Conservation (phyloP, 2,329 filamentous ascomycete species). For the Seiridium unicorne region DNA sequence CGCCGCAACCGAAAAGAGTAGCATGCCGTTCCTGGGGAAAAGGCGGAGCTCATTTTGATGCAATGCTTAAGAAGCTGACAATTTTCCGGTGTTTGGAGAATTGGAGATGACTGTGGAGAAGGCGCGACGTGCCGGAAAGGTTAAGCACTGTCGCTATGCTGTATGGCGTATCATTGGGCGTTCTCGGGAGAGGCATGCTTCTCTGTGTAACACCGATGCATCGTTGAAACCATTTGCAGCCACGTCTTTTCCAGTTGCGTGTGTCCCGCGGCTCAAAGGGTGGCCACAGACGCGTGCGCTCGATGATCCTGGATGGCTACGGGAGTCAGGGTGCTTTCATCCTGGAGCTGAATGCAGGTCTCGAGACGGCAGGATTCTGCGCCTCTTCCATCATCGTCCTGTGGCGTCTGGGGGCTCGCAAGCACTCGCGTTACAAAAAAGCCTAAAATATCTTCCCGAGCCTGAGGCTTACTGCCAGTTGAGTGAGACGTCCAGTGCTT, state of each 20-base stretch:
- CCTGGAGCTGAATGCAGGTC: background rate
- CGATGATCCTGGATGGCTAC: background rate
- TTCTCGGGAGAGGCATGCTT: too few relatives aligned
- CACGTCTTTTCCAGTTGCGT: background rate
- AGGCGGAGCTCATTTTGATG: background rate
- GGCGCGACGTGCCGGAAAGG: background rate
- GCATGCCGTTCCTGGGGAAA: background rate
- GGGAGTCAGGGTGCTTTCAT: background rate
- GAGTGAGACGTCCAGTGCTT: too few relatives aligned
- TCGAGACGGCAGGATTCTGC: background rate
- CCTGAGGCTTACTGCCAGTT: background rate
- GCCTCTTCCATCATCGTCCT: background rate
- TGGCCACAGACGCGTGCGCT: background rate
- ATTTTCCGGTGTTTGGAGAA: background rate
- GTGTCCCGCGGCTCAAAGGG: background rate
- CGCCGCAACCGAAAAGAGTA: background rate
- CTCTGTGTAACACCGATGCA: too few relatives aligned
- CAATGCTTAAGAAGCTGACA: background rate
- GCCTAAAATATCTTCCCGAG: background rate
- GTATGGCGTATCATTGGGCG: too few relatives aligned
- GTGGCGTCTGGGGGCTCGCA: background rate
- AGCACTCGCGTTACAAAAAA: background rate
- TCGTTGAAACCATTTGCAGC: too few relatives aligned
- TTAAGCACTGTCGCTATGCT: background rate
- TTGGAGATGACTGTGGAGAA: background rate